Conservation (phyloP, 2,329 filamentous ascomycete species). For the Zymoseptoria passerinii region DNA sequence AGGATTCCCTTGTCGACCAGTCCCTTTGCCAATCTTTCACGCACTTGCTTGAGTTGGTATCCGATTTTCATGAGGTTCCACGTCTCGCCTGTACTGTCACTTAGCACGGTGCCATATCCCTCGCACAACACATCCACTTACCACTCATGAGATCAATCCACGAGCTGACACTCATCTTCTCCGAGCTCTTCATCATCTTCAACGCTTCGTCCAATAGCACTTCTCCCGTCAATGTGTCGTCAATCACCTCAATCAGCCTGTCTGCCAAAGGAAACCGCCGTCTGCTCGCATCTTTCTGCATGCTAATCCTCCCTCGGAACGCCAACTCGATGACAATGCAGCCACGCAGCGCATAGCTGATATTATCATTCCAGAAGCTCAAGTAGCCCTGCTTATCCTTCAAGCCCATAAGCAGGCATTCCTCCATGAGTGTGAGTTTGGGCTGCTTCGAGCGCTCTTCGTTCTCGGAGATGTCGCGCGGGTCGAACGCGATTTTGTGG, state of each 20-base stretch:
- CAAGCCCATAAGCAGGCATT: conserved; percentile 85
- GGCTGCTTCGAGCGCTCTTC: conserved; percentile 95
- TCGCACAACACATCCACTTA: conserved; percentile 40
- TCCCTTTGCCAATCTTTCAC: conserved; percentile 92
- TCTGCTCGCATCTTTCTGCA: conserved; percentile 92
- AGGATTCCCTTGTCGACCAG: conserved; percentile 98
- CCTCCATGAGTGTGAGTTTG: conserved; percentile 97
- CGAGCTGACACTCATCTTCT: conserved; percentile 98
- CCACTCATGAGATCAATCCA: conserved; percentile 99
- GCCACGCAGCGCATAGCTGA: conserved; percentile 91
- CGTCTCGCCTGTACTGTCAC: conserved; percentile 65
- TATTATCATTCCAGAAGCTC: conserved; percentile 99
- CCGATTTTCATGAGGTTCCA: conserved; percentile 99
- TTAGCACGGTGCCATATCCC: not conserved
- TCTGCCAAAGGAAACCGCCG: conserved; percentile 89
- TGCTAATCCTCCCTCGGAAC: conserved; percentile 90
- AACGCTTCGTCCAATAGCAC: conserved; percentile 93
- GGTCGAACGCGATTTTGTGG: conserved; percentile 97
- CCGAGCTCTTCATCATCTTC: conserved; percentile 99
- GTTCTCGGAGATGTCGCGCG: conserved; percentile 92
- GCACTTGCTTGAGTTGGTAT: conserved; percentile 98
- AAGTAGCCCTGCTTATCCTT: conserved; percentile 99
- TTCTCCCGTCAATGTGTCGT: conserved; percentile 92
- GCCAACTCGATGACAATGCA: conserved; percentile 98
- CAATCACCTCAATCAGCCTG: conserved; percentile 90